Percentiles rank a stretch among this genome's conserved stretches.
Evolutionary conservation across 352 stramenopile genomes (phyloP).

Genomic region (Halophytophthora batemanensis): DNA sequence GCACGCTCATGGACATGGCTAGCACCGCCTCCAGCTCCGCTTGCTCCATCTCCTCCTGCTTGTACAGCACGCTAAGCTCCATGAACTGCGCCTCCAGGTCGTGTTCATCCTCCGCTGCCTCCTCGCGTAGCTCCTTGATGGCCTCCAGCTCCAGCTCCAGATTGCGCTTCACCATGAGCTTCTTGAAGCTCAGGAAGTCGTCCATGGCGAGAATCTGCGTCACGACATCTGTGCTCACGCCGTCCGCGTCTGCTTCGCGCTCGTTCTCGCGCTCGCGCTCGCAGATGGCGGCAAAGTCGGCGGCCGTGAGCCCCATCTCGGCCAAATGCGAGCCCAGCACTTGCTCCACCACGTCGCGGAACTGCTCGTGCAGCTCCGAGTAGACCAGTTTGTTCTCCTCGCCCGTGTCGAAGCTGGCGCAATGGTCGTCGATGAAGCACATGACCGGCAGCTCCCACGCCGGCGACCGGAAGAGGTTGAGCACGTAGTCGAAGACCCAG

Average conservation of each 20-base stretch:
- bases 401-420: conserved; percentile 82
- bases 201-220: conserved; percentile 88
- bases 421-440: conserved; percentile 90
- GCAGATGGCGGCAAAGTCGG: conserved; percentile 83
- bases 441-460: conserved; percentile 86
- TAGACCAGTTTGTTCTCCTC: conserved; percentile 91
- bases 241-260: conserved; percentile 15
- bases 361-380: conserved; percentile 81
- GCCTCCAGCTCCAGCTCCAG: conserved; percentile 89
- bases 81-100: conserved; percentile 70
- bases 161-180: conserved; percentile 91
- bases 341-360: conserved; percentile 73
- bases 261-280: conserved; percentile 58
- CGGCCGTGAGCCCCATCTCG: conserved; percentile 80
- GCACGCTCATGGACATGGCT: conserved; percentile 72
- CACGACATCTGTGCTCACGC: conserved; percentile 72
- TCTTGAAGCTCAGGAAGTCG: conserved; percentile 91
- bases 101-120: conserved; percentile 31
- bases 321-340: conserved; percentile 78
- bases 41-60: conserved; percentile 85
- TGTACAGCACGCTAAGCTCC: conserved; percentile 84
- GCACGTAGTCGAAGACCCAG: conserved; percentile 88
- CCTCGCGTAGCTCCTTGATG: conserved; percentile 74
- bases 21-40: conserved; percentile 74
- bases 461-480: conserved; percentile 86